Evolutionary conservation across 176 grass and related monocot genomes (phyloP).

Genomic region (Lolium perenne): DNA sequence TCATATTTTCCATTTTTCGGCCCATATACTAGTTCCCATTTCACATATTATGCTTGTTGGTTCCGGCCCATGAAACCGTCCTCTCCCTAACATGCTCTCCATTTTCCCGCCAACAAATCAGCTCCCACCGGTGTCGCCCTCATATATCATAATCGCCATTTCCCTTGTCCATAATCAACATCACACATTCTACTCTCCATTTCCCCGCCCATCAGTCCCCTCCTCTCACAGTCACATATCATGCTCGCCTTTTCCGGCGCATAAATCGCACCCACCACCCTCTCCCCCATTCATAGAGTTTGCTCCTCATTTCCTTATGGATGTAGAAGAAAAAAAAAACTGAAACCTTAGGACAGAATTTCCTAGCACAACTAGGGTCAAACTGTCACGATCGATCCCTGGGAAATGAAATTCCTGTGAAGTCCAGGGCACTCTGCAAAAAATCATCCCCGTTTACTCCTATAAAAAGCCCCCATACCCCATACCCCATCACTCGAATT

Average conservation of each 20-base stretch:
- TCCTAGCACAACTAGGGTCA: not conserved
- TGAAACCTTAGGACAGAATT: not conserved
- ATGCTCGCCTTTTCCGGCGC: not conserved
- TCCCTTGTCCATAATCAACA: not conserved
- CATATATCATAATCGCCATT: too few relatives aligned
- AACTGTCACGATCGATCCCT: not conserved
- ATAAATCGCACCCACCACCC: not conserved
- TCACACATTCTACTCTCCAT: not conserved
- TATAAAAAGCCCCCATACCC: constrained; percentile 21
- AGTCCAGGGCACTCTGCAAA: not conserved
- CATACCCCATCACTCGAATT: not conserved
- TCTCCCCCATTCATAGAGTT: not conserved
- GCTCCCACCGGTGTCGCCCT: too few relatives aligned
- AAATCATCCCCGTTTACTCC: not conserved
- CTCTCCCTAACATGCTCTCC: too few relatives aligned
- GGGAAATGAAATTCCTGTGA: not conserved
- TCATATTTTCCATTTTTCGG: not conserved
- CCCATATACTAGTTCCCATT: not conserved
- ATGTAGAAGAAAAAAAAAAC: not conserved
- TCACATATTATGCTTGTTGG: not conserved
- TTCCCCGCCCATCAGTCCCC: not conserved
- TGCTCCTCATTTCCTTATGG: not conserved
- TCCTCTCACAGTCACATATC: not conserved
- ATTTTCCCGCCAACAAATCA: too few relatives aligned
- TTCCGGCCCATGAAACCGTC: too few relatives aligned